These are phyloP conservation scores for Talaromyces verruculosus DNA, from an alignment of 2,329 filamentous ascomycete species.

Conservation along the genomic window DNA sequence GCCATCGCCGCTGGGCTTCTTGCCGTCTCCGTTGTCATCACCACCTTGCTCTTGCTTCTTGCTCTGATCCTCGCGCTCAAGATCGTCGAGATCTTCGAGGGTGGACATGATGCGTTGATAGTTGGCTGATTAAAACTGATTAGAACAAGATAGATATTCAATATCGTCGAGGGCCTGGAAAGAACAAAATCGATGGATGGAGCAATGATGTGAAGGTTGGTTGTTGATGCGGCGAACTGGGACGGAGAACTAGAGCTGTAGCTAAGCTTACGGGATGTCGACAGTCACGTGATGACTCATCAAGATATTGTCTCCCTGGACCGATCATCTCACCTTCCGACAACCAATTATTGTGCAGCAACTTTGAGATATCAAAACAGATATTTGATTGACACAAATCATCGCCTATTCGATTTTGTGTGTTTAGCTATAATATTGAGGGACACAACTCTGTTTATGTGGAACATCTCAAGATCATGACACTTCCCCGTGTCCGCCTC, in stretches of 20 bases:
- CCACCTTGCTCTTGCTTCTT: slow-evolving; percentile 59
- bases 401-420: too few relatives aligned
- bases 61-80: slow-evolving; percentile 76
- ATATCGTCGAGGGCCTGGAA: not conserved
- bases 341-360: not conserved
- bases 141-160: not conserved
- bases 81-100: slow-evolving; percentile 85
- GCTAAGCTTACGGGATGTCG: not conserved
- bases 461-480: slow-evolving; percentile 6
- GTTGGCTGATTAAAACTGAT: not conserved
- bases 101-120: slow-evolving; percentile 67
- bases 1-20: slow-evolving; percentile 60
- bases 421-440: not conserved
- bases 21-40: slow-evolving; percentile 31
- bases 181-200: not conserved
- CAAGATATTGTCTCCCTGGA: not conserved
- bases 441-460: not conserved
- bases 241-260: slow-evolving; percentile 9
- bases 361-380: not conserved
- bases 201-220: not conserved
- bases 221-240: slow-evolving; percentile 17
- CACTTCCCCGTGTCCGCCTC: slow-evolving; percentile 4
- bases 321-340: not conserved
- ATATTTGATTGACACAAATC: too few relatives aligned
- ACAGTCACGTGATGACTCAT: slow-evolving; percentile 1